Percentiles rank a stretch among this genome's conserved stretches.
Conservation (phyloP, 768 basidiomycete species). For the Psilocybe azurescens region DNA sequence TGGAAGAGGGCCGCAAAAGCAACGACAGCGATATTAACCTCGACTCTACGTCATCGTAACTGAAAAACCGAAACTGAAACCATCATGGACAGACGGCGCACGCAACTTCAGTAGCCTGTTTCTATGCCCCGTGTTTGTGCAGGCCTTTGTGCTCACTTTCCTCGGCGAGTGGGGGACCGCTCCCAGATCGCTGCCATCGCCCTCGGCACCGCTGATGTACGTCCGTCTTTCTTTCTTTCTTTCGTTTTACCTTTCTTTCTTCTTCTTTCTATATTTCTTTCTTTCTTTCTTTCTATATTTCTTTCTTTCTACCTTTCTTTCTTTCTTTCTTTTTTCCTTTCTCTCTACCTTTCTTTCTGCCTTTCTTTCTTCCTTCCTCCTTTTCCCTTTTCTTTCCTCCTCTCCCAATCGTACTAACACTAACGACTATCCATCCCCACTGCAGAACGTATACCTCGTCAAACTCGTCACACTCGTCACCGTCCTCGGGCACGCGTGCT, state of each 20-base stretch:
- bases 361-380: too few relatives aligned
- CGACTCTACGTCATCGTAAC: neutral
- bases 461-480: constrained; percentile 92
- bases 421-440: neutral
- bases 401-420: too few relatives aligned
- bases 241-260: too few relatives aligned
- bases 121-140: constrained; percentile 94
- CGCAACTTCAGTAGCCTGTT: constrained; percentile 85
- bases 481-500: constrained; percentile 84
- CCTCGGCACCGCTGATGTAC: constrained; percentile 76
- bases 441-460: constrained; percentile 90
- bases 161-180: constrained; percentile 99
- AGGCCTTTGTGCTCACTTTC: constrained; percentile 94
- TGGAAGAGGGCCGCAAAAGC: constrained; percentile 76
- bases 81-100: constrained; percentile 58
- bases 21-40: neutral
- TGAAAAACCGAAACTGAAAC: constrained; percentile 22
- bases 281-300: too few relatives aligned
- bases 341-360: too few relatives aligned
- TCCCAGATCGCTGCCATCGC: constrained; percentile 98
- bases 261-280: too few relatives aligned
- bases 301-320: too few relatives aligned
- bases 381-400: too few relatives aligned
- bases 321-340: too few relatives aligned
- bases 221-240: too few relatives aligned